Conservation (phyloP, 495 filamentous ascomycete genomes). For the Tuber aestivum region DNA sequence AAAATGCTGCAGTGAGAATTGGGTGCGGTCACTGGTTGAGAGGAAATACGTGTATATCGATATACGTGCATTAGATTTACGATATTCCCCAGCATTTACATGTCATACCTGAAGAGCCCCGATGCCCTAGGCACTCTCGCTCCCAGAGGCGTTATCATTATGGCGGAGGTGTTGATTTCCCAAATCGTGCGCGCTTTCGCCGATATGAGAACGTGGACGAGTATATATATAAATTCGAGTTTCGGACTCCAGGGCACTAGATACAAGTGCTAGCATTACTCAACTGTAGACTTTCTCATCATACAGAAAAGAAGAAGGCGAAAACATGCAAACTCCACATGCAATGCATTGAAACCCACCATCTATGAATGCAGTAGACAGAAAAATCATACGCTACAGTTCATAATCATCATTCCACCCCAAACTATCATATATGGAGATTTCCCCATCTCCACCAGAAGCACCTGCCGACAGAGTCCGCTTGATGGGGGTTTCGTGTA, state of each 20-base stretch:
- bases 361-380: neutral
- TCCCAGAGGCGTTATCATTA: neutral
- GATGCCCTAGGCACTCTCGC: neutral
- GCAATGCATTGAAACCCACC: neutral
- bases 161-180: neutral
- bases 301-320: neutral
- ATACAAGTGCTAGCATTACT: neutral
- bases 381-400: constrained; percentile 23
- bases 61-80: neutral
- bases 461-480: neutral
- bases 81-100: neutral
- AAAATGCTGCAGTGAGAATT: neutral
- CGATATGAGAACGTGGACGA: neutral
- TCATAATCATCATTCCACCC: constrained; percentile 38
- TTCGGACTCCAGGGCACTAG: neutral
- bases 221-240: neutral
- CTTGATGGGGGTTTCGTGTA: constrained; percentile 24
- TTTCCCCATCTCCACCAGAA: constrained; percentile 3
- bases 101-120: neutral
- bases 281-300: neutral
- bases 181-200: neutral
- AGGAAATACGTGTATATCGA: neutral
- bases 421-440: constrained; percentile 36
- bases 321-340: constrained; percentile 2
- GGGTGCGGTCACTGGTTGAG: neutral